Evolutionary conservation across 2,329 filamentous ascomycete genomes (phyloP).

Genomic region (Aspergillus awamori): DNA sequence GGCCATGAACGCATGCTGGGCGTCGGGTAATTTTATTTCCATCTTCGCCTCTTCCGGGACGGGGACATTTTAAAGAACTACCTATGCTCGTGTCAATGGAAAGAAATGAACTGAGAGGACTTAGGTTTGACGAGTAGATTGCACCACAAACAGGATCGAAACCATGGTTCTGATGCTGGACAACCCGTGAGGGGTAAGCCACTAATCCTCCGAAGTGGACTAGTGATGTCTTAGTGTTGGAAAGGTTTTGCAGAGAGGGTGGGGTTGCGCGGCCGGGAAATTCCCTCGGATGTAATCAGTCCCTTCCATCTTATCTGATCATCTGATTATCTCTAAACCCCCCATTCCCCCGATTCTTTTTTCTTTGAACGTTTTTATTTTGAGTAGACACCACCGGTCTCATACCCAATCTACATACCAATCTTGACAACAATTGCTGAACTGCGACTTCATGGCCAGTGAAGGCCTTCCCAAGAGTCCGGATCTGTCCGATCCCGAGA

Average conservation of each 20-base stretch:
- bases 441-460: neutral
- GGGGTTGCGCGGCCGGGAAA: neutral
- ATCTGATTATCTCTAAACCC: neutral
- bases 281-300: neutral
- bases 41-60: too few relatives aligned
- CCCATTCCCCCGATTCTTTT: neutral
- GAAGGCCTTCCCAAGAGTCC: neutral
- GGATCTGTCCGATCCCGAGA: constrained; percentile 8
- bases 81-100: too few relatives aligned
- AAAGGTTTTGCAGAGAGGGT: neutral
- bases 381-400: neutral
- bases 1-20: too few relatives aligned
- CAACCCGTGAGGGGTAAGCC: too few relatives aligned
- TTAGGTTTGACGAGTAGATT: too few relatives aligned
- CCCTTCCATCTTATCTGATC: neutral
- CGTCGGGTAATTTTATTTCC: too few relatives aligned
- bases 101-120: too few relatives aligned
- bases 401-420: neutral
- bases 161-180: too few relatives aligned
- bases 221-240: neutral
- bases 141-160: too few relatives aligned
- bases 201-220: too few relatives aligned
- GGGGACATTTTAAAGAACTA: too few relatives aligned
- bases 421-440: neutral
- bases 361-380: too few relatives aligned